Evolutionary conservation across 2,329 filamentous ascomycete genomes (phyloP).

Genomic region (Colletotrichum musicola): DNA sequence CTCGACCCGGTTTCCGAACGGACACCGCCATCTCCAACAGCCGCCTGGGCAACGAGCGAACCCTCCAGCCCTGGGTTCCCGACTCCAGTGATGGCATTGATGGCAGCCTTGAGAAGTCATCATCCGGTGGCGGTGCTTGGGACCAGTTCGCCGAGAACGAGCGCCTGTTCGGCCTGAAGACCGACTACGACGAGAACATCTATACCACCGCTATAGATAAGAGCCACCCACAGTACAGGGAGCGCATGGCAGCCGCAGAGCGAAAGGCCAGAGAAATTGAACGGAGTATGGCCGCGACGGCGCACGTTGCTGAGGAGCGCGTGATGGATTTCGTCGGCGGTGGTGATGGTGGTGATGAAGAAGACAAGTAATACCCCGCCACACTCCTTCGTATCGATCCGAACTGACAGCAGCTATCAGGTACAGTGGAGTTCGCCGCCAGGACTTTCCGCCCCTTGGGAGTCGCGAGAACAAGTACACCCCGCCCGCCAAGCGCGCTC

Average conservation of each 20-base stretch:
- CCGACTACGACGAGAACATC: constrained; percentile 92
- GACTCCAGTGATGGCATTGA: constrained; percentile 73
- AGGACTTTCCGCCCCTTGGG: constrained; percentile 77
- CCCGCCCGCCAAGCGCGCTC: constrained; percentile 87
- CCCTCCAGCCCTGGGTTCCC: constrained; percentile 85
- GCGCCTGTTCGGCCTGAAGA: constrained; percentile 86
- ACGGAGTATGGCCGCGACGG: constrained; percentile 76
- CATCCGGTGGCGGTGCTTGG: constrained; percentile 70
- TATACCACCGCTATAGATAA: constrained; percentile 95
- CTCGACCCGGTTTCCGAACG: constrained; percentile 80
- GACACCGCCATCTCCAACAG: constrained; percentile 88
- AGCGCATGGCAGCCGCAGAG: constrained; percentile 82
- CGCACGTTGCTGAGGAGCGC: constrained; percentile 92
- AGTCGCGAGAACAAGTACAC: constrained; percentile 81
- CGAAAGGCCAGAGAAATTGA: constrained; percentile 93
- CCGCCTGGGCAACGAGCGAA: constrained; percentile 76
- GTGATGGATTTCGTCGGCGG: constrained; percentile 75
- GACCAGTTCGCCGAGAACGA: constrained; percentile 96
- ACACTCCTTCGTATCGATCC: not conserved
- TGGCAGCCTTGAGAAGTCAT: constrained; percentile 75
- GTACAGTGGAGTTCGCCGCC: constrained; percentile 91
- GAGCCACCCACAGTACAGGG: constrained; percentile 83
- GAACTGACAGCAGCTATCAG: constrained; percentile 53
- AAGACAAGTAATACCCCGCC: constrained; percentile 79
- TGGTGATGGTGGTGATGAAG: constrained; percentile 82